phyloP scores from a whole-genome alignment of 1,284 basidiomycete species.

The Singerocomus rubriflavus region DNA sequence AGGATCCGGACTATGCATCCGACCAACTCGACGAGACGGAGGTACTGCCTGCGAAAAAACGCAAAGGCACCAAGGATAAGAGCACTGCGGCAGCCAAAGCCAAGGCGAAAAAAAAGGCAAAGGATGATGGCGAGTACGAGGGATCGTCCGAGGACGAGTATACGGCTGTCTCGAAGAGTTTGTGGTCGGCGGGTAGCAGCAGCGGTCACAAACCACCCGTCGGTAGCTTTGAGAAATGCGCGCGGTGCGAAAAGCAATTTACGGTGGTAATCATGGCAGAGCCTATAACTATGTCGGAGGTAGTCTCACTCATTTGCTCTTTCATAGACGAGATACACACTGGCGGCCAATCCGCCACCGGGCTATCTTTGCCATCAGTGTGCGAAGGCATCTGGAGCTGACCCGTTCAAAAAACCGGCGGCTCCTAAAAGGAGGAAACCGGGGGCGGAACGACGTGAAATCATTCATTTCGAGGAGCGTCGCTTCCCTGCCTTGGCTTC shows the following conservation, averaged over 20 bases:
- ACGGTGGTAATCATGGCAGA: constrained; percentile 63
- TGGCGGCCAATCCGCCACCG: constrained; percentile 63
- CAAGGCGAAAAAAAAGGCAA: constrained; percentile 48
- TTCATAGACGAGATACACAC: constrained; percentile 78
- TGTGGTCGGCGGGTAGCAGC: constrained; percentile 42
- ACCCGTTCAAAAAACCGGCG: constrained; percentile 80
- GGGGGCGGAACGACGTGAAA: constrained; percentile 56
- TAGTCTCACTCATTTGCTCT: constrained; percentile 3
- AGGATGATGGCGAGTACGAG: constrained; percentile 45
- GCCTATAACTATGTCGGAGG: neutral
- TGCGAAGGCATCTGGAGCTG: constrained; percentile 68
- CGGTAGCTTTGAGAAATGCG: constrained; percentile 83
- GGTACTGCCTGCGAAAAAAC: constrained; percentile 37
- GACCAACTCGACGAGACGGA: constrained; percentile 69
- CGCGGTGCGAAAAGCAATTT: constrained; percentile 80
- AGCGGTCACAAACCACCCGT: constrained; percentile 58
- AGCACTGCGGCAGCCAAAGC: constrained; percentile 42
- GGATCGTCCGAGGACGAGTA: constrained; percentile 50
- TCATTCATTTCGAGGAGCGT: constrained; percentile 69
- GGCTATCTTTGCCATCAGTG: constrained; percentile 82
- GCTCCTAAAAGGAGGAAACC: constrained; percentile 60
- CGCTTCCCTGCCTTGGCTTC: constrained; percentile 70
- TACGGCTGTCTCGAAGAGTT: constrained; percentile 53
- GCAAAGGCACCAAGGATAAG: constrained; percentile 38
- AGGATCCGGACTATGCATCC: constrained; percentile 60